These are phyloP conservation scores for Abrus pulchellus DNA, from an alignment of 306 rosid genomes.

Conservation along the genomic window DNA sequence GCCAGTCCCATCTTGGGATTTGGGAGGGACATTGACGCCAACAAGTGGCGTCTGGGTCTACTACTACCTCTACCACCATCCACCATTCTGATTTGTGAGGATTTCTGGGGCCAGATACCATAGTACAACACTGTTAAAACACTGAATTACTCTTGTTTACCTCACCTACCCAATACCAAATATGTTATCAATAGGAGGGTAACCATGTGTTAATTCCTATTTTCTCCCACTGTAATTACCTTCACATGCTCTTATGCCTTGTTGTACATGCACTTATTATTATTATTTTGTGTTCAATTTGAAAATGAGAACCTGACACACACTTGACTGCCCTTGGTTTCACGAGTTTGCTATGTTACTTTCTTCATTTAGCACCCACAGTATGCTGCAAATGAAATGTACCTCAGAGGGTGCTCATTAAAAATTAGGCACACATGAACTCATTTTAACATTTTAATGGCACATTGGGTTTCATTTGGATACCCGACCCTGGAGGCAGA, in stretches of 20 bases:
- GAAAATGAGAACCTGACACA: conserved; percentile 29
- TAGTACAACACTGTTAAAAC: conserved; percentile 12
- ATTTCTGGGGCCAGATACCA: conserved; percentile 27
- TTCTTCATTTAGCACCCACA: conserved; percentile 42
- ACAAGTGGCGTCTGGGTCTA: conserved; percentile 44
- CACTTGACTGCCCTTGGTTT: conserved; percentile 41
- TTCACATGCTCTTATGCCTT: conserved; percentile 38
- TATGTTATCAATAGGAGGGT: conserved; percentile 1
- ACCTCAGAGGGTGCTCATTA: neutral
- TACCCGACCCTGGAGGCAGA: conserved; percentile 30
- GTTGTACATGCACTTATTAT: neutral
- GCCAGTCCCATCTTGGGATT: conserved; percentile 44
- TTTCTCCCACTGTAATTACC: conserved; percentile 15
- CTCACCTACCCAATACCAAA: neutral
- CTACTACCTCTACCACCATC: conserved; percentile 38
- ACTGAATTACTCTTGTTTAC: conserved; percentile 3
- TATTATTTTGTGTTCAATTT: conserved; percentile 12
- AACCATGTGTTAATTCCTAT: conserved; percentile 1
- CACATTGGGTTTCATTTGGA: neutral
- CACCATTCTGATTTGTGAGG: conserved; percentile 31
- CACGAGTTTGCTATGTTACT: conserved; percentile 37
- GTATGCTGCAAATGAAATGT: conserved; percentile 27
- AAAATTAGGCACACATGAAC: conserved; percentile 6
- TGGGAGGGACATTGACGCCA: conserved; percentile 5
- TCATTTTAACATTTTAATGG: conserved; percentile 12